A percentile compares a stretch with the other conserved stretches of the same genome.
Evolutionary conservation across 176 grass and related monocot genomes (phyloP).

Genomic region (Oryza coarctata): DNA sequence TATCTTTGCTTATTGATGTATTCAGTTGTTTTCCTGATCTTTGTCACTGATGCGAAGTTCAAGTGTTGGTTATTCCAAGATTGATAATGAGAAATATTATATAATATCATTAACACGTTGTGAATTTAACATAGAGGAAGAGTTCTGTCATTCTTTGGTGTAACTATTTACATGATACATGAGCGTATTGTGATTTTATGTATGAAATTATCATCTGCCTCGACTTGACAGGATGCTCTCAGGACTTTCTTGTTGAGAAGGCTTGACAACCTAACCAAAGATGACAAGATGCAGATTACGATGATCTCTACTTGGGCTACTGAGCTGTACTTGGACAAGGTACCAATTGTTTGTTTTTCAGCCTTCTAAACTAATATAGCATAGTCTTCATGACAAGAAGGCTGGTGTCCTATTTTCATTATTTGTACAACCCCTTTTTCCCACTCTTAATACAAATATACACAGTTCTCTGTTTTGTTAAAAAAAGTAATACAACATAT

Average conservation of each 20-base stretch:
- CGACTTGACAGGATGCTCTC: conserved; percentile 68
- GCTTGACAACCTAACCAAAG: conserved; percentile 85
- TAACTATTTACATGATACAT: conserved; percentile 2
- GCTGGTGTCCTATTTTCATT: not conserved
- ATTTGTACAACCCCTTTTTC: not conserved
- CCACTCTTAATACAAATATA: not conserved
- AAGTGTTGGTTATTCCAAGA: conserved; percentile 1
- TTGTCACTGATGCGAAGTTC: conserved; percentile 1
- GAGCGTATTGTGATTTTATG: conserved; percentile 17
- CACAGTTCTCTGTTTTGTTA: not conserved
- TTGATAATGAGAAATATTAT: conserved; percentile 33
- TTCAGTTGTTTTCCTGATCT: not conserved
- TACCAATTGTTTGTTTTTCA: conserved; percentile 30
- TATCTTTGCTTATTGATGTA: conserved; percentile 24
- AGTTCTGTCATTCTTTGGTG: conserved; percentile 13
- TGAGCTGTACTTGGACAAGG: conserved; percentile 98
- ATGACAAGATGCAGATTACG: conserved; percentile 93
- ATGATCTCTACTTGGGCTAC: conserved; percentile 99
- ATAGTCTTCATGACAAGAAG: not conserved
- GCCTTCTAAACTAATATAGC: conserved; percentile 19
- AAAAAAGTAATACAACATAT: not conserved
- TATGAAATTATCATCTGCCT: conserved; percentile 24
- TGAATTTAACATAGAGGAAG: not conserved
- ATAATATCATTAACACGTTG: conserved; percentile 15
- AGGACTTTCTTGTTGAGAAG: conserved; percentile 91